Percentiles rank a stretch among this genome's conserved stretches.
Evolutionary conservation across 2,329 filamentous ascomycete genomes (phyloP).

Genomic region (Sphaerulina musiva): DNA sequence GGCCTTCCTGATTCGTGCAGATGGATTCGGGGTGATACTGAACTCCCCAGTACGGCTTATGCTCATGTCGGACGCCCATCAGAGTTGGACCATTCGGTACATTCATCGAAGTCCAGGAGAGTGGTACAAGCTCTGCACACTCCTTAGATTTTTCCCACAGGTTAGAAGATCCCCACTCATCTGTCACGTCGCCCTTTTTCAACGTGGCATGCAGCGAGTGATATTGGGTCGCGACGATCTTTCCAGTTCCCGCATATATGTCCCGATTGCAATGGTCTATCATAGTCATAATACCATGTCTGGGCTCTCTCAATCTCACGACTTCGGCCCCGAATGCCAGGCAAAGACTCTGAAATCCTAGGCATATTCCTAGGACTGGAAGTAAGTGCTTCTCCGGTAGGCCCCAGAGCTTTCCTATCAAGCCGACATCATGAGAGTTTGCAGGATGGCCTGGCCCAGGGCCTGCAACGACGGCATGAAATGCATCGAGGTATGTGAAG

Average conservation of each 20-base stretch:
- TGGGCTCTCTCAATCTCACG: constrained; percentile 59
- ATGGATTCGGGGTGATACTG: constrained; percentile 90
- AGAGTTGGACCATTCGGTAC: constrained; percentile 52
- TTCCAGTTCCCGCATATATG: constrained; percentile 58
- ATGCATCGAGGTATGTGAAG: constrained; percentile 48
- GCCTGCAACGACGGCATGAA: constrained; percentile 81
- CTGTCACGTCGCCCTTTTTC: constrained; percentile 28
- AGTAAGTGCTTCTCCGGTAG: constrained; percentile 54
- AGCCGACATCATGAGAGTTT: constrained; percentile 67
- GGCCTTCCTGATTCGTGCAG: constrained; percentile 66
- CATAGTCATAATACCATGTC: constrained; percentile 72
- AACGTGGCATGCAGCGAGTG: constrained; percentile 55
- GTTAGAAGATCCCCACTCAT: constrained; percentile 29
- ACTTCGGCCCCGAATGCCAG: constrained; percentile 61
- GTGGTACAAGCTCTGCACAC: constrained; percentile 37
- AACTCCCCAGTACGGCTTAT: constrained; percentile 73
- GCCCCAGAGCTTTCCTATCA: constrained; percentile 71
- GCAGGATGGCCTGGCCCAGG: constrained; percentile 82
- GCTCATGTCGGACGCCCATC: constrained; percentile 67
- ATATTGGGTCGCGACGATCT: constrained; percentile 68
- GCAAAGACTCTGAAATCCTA: constrained; percentile 80
- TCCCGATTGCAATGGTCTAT: constrained; percentile 56
- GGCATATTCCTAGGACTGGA: constrained; percentile 80
- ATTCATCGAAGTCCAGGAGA: constrained; percentile 46
- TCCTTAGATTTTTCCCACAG: constrained; percentile 36